phyloP scores from a whole-genome alignment of 805 yeast species.

The Osmozyma mogii region DNA sequence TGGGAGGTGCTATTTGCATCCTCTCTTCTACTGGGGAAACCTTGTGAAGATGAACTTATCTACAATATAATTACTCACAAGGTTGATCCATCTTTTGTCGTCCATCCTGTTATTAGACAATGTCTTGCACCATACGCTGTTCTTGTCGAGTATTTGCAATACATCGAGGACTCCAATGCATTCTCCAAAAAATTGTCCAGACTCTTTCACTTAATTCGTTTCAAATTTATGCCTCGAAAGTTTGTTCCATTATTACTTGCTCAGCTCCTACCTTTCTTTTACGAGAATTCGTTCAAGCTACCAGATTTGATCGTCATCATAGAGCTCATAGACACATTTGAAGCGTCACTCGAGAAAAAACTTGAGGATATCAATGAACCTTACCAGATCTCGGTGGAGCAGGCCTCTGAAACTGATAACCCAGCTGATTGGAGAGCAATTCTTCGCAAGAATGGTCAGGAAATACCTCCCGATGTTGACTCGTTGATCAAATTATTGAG shows the following conservation, averaged over 20 bases:
- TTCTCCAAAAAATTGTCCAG: slow-evolving; percentile 27
- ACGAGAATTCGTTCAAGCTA: slow-evolving; percentile 10
- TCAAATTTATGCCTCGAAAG: slow-evolving; percentile 38
- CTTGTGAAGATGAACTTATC: slow-evolving; percentile 49
- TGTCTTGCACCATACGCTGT: slow-evolving; percentile 67
- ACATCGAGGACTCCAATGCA: slow-evolving; percentile 6
- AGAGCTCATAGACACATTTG: slow-evolving; percentile 33
- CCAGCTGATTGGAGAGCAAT: slow-evolving; percentile 31
- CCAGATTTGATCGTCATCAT: slow-evolving; percentile 16
- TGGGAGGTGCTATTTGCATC: slow-evolving; percentile 61
- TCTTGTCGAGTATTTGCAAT: slow-evolving; percentile 41
- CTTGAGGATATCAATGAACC: slow-evolving; percentile 22
- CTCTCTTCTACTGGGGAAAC: slow-evolving; percentile 42
- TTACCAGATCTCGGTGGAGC: slow-evolving; percentile 22
- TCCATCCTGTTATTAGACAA: slow-evolving; percentile 56
- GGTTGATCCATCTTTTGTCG: slow-evolving; percentile 24
- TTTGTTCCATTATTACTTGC: slow-evolving; percentile 41
- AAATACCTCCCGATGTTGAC: slow-evolving; percentile 19
- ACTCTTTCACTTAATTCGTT: slow-evolving; percentile 41
- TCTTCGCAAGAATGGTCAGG: slow-evolving; percentile 9
- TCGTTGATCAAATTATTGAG: slow-evolving; percentile 22
- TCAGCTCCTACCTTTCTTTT: slow-evolving; percentile 39
- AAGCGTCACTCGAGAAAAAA: slow-evolving; percentile 17
- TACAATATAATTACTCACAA: slow-evolving; percentile 37
- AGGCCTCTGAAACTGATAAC: slow-evolving; percentile 10